phyloP scores from a whole-genome alignment of 257 asterid species.

The Solanum medicagineum region DNA sequence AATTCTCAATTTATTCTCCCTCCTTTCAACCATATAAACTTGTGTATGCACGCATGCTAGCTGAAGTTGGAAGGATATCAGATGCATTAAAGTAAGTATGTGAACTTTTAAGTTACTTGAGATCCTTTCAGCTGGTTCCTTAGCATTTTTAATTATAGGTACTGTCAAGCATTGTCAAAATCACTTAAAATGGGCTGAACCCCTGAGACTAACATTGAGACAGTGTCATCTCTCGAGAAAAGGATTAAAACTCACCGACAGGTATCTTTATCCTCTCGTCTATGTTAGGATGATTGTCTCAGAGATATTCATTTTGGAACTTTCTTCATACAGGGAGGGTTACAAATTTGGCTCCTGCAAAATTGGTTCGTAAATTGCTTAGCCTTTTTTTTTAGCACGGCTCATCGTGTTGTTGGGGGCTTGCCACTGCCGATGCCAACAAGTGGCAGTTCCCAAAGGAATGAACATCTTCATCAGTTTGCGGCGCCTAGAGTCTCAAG shows the following conservation, averaged over 20 bases:
- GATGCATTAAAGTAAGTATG: conserved; percentile 70
- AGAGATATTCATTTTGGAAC: not conserved
- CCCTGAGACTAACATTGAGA: conserved; percentile 59
- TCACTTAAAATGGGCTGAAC: conserved; percentile 79
- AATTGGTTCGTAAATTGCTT: conserved; percentile 68
- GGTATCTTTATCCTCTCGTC: not conserved
- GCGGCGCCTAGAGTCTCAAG: conserved; percentile 57
- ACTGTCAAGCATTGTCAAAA: conserved; percentile 79
- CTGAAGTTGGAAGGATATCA: conserved; percentile 91
- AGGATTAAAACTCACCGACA: conserved; percentile 79
- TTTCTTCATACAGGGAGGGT: conserved; percentile 68
- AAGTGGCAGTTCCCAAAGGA: conserved; percentile 31
- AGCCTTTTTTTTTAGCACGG: conserved; percentile 74
- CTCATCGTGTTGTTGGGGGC: conserved; percentile 77
- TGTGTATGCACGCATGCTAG: conserved; percentile 83
- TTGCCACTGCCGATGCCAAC: conserved; percentile 57
- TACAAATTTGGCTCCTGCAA: conserved; percentile 73
- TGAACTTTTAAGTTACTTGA: not conserved
- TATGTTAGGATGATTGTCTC: not conserved
- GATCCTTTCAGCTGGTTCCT: conserved; percentile 1
- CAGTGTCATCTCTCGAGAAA: conserved; percentile 77
- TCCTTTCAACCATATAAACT: conserved; percentile 93
- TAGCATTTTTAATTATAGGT: conserved; percentile 35
- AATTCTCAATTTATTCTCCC: conserved; percentile 88
- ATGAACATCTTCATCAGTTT: conserved; percentile 38